phyloP scores from a whole-genome alignment of 371 early-diverging fungal genomes.

The Catenaria anguillulae region DNA sequence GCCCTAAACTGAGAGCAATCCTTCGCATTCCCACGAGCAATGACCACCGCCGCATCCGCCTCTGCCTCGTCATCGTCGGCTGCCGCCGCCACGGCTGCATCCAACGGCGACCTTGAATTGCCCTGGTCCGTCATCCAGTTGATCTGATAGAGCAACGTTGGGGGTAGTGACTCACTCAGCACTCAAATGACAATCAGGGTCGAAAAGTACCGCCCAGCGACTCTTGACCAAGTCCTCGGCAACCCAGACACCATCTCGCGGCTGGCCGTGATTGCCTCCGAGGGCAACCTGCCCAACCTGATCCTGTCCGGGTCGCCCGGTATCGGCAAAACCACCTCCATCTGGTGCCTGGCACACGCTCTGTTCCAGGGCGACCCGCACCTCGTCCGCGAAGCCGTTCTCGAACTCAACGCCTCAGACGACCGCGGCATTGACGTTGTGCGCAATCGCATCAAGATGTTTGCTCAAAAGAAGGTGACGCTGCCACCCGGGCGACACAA shows the following conservation, averaged over 20 bases:
- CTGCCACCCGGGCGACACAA: slow-evolving; percentile 81
- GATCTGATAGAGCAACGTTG: too few relatives aligned
- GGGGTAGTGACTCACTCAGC: too few relatives aligned
- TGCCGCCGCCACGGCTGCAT: too few relatives aligned
- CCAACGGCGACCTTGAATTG: too few relatives aligned
- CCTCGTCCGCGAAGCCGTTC: slow-evolving; percentile 78
- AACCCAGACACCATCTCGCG: slow-evolving; percentile 86
- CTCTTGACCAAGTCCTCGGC: slow-evolving; percentile 86
- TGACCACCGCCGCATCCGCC: too few relatives aligned
- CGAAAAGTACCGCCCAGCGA: slow-evolving; percentile 89
- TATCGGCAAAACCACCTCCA: slow-evolving; percentile 98
- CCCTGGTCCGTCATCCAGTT: too few relatives aligned
- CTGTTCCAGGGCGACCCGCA: slow-evolving; percentile 61
- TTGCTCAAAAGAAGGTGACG: slow-evolving; percentile 94
- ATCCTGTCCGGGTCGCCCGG: slow-evolving; percentile 96
- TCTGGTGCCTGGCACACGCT: slow-evolving; percentile 78
- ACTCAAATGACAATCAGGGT: slow-evolving; percentile 56
- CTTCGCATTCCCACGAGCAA: too few relatives aligned
- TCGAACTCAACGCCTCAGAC: slow-evolving; percentile 98
- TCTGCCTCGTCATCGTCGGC: too few relatives aligned
- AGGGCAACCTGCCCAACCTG: slow-evolving; percentile 94
- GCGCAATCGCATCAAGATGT: slow-evolving; percentile 91
- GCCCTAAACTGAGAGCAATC: too few relatives aligned
- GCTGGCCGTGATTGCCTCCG: slow-evolving; percentile 64
- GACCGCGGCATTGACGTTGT: slow-evolving; percentile 98